Conservation (phyloP, 345 rosid species). For the Lenwebbia sp. region DNA sequence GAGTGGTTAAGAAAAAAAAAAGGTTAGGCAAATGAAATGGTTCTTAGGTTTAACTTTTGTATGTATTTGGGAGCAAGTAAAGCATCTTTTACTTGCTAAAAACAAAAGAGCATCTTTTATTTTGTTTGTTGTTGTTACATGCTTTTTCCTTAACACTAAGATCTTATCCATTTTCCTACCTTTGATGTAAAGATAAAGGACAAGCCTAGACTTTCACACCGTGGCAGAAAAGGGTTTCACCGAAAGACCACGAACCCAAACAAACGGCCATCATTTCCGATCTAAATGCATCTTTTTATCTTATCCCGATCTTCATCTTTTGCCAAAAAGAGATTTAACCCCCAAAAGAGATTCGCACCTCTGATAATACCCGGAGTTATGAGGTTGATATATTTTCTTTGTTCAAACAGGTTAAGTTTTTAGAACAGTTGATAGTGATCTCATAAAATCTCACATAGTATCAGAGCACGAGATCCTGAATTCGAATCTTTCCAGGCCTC, state of each 20-base stretch:
- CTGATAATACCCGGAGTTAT: neutral
- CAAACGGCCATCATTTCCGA: neutral
- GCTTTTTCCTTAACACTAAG: neutral
- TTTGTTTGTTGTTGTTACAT: neutral
- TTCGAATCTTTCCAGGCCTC: too few relatives aligned
- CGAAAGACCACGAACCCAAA: neutral
- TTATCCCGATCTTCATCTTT: neutral
- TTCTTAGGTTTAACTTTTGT: neutral
- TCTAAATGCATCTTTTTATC: neutral
- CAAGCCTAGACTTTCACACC: neutral
- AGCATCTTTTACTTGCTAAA: neutral
- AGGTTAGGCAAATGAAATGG: neutral
- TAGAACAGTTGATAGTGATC: too few relatives aligned
- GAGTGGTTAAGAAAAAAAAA: neutral
- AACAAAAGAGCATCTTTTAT: too few relatives aligned
- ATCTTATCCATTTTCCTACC: neutral
- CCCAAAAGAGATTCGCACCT: neutral
- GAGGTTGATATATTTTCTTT: neutral
- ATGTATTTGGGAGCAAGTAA: neutral
- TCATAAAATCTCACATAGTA: too few relatives aligned
- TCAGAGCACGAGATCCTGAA: too few relatives aligned
- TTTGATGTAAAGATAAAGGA: neutral
- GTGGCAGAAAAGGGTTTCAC: neutral
- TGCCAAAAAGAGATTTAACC: neutral
- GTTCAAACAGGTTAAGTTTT: too few relatives aligned